Base-by-base conservation (phyloP, 495 filamentous ascomycete species). In the Hypoxylon lienhwacheense region DNA sequence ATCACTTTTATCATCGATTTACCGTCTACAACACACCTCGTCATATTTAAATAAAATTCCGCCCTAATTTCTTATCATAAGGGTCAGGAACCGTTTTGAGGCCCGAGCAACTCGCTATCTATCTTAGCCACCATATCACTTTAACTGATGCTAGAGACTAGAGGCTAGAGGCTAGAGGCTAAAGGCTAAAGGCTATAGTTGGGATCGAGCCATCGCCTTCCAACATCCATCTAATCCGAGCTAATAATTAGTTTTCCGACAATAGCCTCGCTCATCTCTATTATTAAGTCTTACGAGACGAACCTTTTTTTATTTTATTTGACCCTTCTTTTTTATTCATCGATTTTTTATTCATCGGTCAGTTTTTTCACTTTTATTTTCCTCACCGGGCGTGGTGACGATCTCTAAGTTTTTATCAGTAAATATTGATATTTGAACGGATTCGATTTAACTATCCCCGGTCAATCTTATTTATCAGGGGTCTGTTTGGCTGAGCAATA, bases 271-370 rank as follows among this genome's bases (percentile, higher is more conserved):
- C 43, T 24, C 32, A 28, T 44, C 32, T 19, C 47, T 36, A 31
- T 53, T 49, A 36, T 28, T 45, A 15, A 48, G 22, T 22, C 45
- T 53, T 53, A 59, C 55, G 55, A 59, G 34, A 53, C 55, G 40
- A 53, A 59, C 26, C 7, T 20, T 12, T 8, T 19, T 43, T 21
- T 37, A 20, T 21, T 37, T 21, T 21, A 20, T 6, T 6, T 37
- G 35, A 20, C 7, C 17, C 21, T n/a, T n/a, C n/a, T n/a, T n/a
- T n/a, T n/a, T n/a, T n/a, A n/a, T n/a, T n/a, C n/a, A n/a, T n/a
- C n/a, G n/a, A n/a, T n/a, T n/a, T n/a, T n/a, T n/a, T n/a, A n/a
- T n/a, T n/a, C n/a, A n/a, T n/a, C n/a, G n/a, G n/a, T n/a, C n/a
- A n/a, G n/a, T n/a, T n/a, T 11, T 34, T 15, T 34, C 17, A 5